phyloP scores from a whole-genome alignment of 768 basidiomycete genomes.

The Lactarius hatsudake region DNA sequence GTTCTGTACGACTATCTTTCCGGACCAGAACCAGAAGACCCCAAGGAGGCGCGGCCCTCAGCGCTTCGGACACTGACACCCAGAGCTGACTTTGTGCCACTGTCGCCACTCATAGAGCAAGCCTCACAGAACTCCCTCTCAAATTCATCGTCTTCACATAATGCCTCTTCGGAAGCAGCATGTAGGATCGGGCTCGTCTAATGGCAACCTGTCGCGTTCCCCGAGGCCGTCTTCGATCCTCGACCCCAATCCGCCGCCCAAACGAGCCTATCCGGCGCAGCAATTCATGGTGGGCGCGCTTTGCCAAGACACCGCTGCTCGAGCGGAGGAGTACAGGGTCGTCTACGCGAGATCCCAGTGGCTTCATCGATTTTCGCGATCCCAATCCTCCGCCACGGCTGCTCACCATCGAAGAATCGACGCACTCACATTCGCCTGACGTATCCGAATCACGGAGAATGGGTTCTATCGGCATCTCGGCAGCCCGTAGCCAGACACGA shows the following conservation, averaged over 20 bases:
- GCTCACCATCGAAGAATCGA: conserved; percentile 54
- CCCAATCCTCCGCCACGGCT: conserved; percentile 74
- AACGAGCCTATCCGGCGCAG: conserved; percentile 56
- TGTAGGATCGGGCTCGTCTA: conserved; percentile 27
- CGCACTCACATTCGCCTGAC: conserved; percentile 34
- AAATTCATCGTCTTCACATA: conserved; percentile 21
- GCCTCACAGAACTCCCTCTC: conserved; percentile 31
- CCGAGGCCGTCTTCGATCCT: conserved; percentile 44
- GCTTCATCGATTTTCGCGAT: conserved; percentile 62
- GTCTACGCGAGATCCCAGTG: conserved; percentile 21
- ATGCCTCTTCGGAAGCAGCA: conserved; percentile 12
- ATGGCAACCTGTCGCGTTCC: conserved; percentile 21
- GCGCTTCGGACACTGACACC: conserved; percentile 27
- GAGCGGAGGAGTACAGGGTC: conserved; percentile 51
- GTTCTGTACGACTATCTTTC: conserved; percentile 13
- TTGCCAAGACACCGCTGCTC: conserved; percentile 62
- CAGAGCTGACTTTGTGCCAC: conserved; percentile 33
- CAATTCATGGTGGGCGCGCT: conserved; percentile 77
- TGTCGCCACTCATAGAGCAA: conserved; percentile 39
- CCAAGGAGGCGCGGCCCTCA: neutral
- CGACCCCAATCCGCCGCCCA: conserved; percentile 40
- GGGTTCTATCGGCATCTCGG: conserved; percentile 2
- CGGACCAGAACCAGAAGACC: conserved; percentile 24
- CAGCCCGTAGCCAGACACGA: conserved; percentile 18
- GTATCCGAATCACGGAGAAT: conserved; percentile 19